These are phyloP conservation scores for Hymenoscyphus fructigenus DNA, from an alignment of 2,329 filamentous ascomycete species.

Conservation along the genomic window DNA sequence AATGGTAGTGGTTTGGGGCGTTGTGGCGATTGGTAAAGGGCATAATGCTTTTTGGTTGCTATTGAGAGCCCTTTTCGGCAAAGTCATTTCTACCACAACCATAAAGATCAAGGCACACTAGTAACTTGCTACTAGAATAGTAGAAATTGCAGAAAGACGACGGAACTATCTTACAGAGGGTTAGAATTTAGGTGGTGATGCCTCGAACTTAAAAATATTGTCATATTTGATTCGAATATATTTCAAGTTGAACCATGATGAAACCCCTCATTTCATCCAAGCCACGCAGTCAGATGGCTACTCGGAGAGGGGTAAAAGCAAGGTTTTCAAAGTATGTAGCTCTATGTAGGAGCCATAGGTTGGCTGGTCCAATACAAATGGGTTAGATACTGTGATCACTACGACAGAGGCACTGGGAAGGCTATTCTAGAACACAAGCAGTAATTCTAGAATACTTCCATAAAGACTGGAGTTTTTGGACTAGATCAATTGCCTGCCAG, in stretches of 20 bases:
- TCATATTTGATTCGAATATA: too few species aligned
- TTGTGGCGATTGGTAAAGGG: neutral
- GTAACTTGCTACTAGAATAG: too few species aligned
- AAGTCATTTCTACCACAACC: conserved; percentile 7
- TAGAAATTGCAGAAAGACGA: too few species aligned
- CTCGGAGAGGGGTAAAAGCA: neutral
- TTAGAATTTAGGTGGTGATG: too few species aligned
- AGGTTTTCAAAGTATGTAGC: neutral
- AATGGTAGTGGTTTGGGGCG: conserved; percentile 9
- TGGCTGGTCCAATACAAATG: neutral
- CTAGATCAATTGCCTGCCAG: neutral
- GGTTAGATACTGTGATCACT: neutral
- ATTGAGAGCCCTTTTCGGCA: conserved; percentile 25
- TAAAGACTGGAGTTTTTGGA: neutral
- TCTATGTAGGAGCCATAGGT: neutral
- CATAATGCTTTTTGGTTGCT: conserved; percentile 15
- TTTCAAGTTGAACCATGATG: neutral
- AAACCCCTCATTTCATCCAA: neutral
- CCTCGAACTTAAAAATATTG: too few species aligned
- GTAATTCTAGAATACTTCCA: neutral
- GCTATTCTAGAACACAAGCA: neutral
- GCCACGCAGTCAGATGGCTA: neutral
- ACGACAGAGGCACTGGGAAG: neutral
- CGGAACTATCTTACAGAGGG: too few species aligned
- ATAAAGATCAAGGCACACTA: conserved; percentile 12